Evolutionary conservation across 306 rosid species (phyloP), one percentile per base, ranked within the genome.

Genomic region (Quercus engelmannii): DNA sequence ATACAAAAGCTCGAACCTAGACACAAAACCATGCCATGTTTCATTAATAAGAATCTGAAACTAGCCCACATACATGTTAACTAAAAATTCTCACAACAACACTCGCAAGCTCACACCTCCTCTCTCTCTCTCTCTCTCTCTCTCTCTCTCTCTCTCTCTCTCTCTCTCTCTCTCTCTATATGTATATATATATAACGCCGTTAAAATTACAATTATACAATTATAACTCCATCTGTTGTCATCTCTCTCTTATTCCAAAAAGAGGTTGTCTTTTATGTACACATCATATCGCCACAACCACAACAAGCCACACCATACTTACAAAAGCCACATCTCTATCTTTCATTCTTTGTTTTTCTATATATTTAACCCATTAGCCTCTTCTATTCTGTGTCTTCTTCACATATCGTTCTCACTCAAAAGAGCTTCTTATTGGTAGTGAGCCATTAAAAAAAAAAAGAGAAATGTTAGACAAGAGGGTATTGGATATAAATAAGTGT

Each of bases 231-330:
- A 87, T 78, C 26, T 49, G 28, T 68, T 30, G 33, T 74, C 86
- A 73, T 81, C 19, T 54, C 63, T 52, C 4, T 41, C 46, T 38
- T 7, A 64, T n/a, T 33, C 58, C 3, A 1, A 33, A 4, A 3
- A 49, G 0, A 49, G 17, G 54, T n/a, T 3, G 68, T 73, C 69
- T 31, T 55, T 15, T 58, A 73, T 82, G 84, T 57, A 4, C 41
- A 82, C 91, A 90, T 76, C 74, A 51, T 90, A n/a, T 77, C 89
- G 55, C 79, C 89, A 84, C 86, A 68, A 56, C 5, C 76, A 77
- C 80, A 33, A 57, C 77, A 83, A 81, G 56, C 79, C 43, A 65
- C 76, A 78, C 54, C 25, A 43, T 31, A 10, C 26, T 41, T 57
- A 26, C 31, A 55, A 12, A 15, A 20, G 19, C 17, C 6, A 15